Evolutionary conservation across 164 flowering plant genomes (phyloP), one percentile per base, ranked within the genome.

Genomic region (Dillenia turbinata): DNA sequence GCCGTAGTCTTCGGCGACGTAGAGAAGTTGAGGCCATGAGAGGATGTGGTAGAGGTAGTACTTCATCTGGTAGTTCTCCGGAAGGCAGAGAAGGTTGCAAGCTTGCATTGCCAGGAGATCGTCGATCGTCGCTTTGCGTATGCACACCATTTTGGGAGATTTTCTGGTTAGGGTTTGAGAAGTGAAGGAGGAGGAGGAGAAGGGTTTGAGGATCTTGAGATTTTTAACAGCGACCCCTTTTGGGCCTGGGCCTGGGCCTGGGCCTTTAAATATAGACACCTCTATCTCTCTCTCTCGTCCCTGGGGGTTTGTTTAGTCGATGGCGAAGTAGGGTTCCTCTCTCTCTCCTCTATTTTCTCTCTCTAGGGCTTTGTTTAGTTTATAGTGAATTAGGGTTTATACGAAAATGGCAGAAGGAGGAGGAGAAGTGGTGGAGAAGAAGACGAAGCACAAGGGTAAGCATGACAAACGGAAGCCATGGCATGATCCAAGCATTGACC

Each of bases 1-100:
- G 71, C 85, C 83, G 78, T 90, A 90, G 67, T 92, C 98, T 71
- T 92, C 98, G 53, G 97, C 97, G 26, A 92, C 98, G 75, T 90
- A 92, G 63, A 92, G 97, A n/a, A 92, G 96, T 75, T 92, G 97
- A 6, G 98, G 96, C 98, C 98, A 92, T 0, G 97, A 90, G 57
- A 92, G 90, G 76, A 92, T 86, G 84, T 92, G 98, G 75, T 90
- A 92, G 75, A 92, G 68, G 65, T 90, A 90, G 76, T 90, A 89
- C 65, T 90, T 90, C 97, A 90, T 90, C 77, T 92, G 97, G 84
- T 90, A 90, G 52, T 88, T 92, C 73, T 90, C 97, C 8, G 96
- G 98, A 7, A 92, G 76, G 71, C 98, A 90, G 50, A 92, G 71
- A 44, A 90, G 71, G 64, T 90, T 92, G 83, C 98, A 92, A 3